Conservation (phyloP, 805 yeast species). For the Cyberlindnera petersonii region DNA sequence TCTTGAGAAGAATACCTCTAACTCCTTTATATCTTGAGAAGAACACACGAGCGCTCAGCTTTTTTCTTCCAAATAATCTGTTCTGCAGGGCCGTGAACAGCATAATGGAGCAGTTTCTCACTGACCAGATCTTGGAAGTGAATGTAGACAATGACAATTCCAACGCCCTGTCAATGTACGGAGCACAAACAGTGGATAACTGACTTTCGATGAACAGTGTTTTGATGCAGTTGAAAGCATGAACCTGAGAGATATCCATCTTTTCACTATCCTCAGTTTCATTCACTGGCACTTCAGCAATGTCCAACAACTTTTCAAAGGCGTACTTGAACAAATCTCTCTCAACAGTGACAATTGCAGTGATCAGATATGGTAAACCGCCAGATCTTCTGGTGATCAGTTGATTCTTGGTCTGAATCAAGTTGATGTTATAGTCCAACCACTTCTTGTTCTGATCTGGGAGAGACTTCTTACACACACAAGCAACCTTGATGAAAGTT, state of each 20-base stretch:
- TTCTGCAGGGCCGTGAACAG: constrained; percentile 80
- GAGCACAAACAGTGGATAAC: constrained; percentile 49
- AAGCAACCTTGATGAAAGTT: constrained; percentile 64
- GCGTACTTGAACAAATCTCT: constrained; percentile 45
- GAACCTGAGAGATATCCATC: constrained; percentile 84
- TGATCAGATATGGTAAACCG: constrained; percentile 77
- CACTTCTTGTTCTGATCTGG: constrained; percentile 46
- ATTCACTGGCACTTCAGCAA: constrained; percentile 50
- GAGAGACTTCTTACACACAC: constrained; percentile 42
- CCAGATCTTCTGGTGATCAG: constrained; percentile 87
- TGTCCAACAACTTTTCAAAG: constrained; percentile 44
- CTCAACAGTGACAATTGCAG: constrained; percentile 57
- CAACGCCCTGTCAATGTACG: constrained; percentile 54
- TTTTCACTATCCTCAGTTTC: constrained; percentile 46
- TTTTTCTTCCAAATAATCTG: constrained; percentile 66
- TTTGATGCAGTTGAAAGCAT: constrained; percentile 83
- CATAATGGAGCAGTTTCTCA: constrained; percentile 92
- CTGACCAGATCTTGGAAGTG: constrained; percentile 71
- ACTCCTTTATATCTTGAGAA: constrained; percentile 62
- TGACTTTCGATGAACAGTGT: constrained; percentile 69
- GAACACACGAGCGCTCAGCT: constrained; percentile 58
- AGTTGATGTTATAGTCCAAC: constrained; percentile 52
- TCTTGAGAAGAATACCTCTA: constrained; percentile 43
- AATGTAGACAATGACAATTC: constrained; percentile 60
- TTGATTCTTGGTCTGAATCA: constrained; percentile 56